phyloP scores from a whole-genome alignment of 2,329 filamentous ascomycete genomes.

The Plectosphaerella cucumerina region DNA sequence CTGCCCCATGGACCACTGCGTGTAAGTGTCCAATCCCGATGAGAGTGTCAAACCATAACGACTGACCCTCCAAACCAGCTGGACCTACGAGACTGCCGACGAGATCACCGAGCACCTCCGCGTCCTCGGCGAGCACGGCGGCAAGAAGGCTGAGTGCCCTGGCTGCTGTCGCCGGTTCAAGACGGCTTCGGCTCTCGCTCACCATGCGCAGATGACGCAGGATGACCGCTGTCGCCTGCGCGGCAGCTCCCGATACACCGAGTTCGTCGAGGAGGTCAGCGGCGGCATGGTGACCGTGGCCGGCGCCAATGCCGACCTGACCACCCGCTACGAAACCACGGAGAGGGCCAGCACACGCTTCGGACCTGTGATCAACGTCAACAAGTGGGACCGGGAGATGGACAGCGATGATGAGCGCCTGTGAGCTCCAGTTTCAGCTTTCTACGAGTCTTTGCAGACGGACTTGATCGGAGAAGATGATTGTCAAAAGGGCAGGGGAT shows the following conservation, averaged over 20 bases:
- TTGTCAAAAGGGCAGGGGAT: too few relatives aligned
- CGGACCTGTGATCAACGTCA: neutral
- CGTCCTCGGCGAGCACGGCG: slow-evolving; percentile 32
- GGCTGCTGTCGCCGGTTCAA: slow-evolving; percentile 38
- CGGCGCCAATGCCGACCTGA: slow-evolving; percentile 27
- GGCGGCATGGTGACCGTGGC: slow-evolving; percentile 30
- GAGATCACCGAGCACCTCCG: slow-evolving; percentile 38
- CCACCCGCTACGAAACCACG: slow-evolving; percentile 24
- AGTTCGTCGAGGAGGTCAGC: slow-evolving; percentile 33
- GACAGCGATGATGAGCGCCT: too few relatives aligned
- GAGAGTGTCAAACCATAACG: too few relatives aligned
- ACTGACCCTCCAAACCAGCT: slow-evolving; percentile 25
- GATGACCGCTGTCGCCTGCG: slow-evolving; percentile 37
- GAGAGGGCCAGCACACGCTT: slow-evolving; percentile 5
- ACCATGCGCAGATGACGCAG: slow-evolving; percentile 42
- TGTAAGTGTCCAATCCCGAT: slow-evolving; percentile 29
- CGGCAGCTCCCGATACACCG: slow-evolving; percentile 30
- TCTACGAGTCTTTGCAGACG: too few relatives aligned
- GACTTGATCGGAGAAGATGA: too few relatives aligned
- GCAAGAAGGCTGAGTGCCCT: slow-evolving; percentile 35
- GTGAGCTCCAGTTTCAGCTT: too few relatives aligned
- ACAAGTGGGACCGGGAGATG: too few relatives aligned
- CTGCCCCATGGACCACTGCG: slow-evolving; percentile 51
- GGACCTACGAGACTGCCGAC: slow-evolving; percentile 28
- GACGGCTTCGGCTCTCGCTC: slow-evolving; percentile 36